Conservation (phyloP, 768 basidiomycete species). For the Hericium coralloides region DNA sequence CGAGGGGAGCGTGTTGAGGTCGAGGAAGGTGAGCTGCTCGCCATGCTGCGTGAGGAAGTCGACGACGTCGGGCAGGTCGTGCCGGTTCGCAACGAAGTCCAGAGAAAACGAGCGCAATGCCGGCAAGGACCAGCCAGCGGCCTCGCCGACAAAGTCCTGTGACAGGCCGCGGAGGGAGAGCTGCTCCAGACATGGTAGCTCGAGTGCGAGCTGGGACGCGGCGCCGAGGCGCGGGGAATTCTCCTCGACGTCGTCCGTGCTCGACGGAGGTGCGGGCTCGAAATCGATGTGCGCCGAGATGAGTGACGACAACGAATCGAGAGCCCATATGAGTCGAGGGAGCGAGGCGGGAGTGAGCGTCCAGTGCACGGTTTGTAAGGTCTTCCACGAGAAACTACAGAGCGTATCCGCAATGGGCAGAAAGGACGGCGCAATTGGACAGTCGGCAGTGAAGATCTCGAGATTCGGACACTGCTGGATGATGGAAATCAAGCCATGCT, state of each 20-base stretch:
- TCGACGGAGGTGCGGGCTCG: conserved; percentile 2
- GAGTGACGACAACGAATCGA: conserved; percentile 51
- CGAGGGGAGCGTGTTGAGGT: conserved; percentile 48
- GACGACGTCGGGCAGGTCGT: conserved; percentile 48
- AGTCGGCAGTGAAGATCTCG: conserved; percentile 62
- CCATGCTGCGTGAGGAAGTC: conserved; percentile 58
- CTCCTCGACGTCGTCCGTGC: conserved; percentile 23
- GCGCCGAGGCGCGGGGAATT: conserved; percentile 45
- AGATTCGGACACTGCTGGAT: conserved; percentile 64
- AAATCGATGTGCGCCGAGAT: conserved; percentile 51
- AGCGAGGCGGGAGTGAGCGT: conserved; percentile 45
- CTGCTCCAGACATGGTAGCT: conserved; percentile 48
- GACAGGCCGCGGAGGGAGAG: conserved; percentile 54
- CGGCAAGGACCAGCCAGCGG: conserved; percentile 57
- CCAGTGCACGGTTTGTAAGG: conserved; percentile 55
- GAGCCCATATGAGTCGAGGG: conserved; percentile 63
- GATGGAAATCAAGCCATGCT: conserved; percentile 46
- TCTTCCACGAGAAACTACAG: conserved; percentile 36
- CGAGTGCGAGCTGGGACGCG: conserved; percentile 45
- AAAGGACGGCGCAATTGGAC: conserved; percentile 51
- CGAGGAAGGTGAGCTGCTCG: conserved; percentile 48
- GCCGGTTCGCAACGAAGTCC: conserved; percentile 36
- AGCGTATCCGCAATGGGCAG: conserved; percentile 59
- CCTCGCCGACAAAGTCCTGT: conserved; percentile 62
- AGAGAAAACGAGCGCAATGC: conserved; percentile 49